Base-by-base conservation (phyloP, 495 filamentous ascomycete species). In the Hypoxylon rickii region DNA sequence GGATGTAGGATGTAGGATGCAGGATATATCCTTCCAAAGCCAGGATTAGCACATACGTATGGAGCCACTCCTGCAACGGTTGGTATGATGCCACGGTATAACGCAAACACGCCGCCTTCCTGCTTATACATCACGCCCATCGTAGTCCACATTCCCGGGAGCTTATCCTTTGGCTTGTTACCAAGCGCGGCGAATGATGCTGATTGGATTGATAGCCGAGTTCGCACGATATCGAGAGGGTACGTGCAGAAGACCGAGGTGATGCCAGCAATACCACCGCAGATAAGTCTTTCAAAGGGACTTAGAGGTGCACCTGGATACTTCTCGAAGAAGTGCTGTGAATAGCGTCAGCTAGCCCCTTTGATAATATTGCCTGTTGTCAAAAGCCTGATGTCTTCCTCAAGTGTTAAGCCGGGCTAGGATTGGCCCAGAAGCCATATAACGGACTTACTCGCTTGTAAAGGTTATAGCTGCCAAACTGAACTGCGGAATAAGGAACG, bases 401-500 rank as follows among this genome's bases (percentile, higher is more conserved):
- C 33, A 37, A 44, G 20, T 15, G 11, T 39, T 13, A 11, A 33
- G 21, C 17, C 11, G 2, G 16, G 21, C 7, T n/a, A 33, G 33
- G 31, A 12, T 8, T 16, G 20, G 33, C 13, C 13, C 10, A 31
- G 5, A 7, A 50, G 24, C 21, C 19, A 19, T 19, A 17, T 3
- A 17, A n/a, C 7, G n/a, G 43, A 76, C 85, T 69, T 75, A 96
- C 93, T 77, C 85, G 83, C 76, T 96, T 97, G 72, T 97, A 98
- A 58, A 97, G 87, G 67, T 93, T 97, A 71, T 97, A 98, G 66
- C 90, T 93, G 33, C 92, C 90, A 74, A 98, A 98, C 70, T 98
- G 94, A 17, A 98, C 94, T 1, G 94, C 94, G 33, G 92, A 96
- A 71, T 98, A 98, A 10, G 94, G 94, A 33, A 98, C 89, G 46